A percentile compares a stretch with the other conserved stretches of the same genome.
phyloP scores from a whole-genome alignment of 176 grass and related monocot species.

The Oryza longistaminata region DNA sequence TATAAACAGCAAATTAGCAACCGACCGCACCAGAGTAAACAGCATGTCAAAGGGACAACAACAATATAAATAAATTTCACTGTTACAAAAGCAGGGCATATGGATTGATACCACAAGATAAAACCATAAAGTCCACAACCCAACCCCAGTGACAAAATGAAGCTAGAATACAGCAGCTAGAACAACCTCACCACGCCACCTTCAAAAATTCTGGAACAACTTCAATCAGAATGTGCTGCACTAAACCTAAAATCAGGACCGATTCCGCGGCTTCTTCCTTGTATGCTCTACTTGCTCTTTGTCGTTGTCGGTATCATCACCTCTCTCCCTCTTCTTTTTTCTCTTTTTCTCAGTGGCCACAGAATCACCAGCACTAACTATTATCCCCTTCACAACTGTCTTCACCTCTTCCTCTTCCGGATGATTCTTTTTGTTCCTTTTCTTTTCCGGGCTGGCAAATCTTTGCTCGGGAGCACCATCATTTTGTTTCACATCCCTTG shows the following conservation, averaged over 20 bases:
- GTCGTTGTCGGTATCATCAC: not conserved
- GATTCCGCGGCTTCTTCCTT: constrained; percentile 47
- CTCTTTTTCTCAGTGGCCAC: constrained; percentile 15
- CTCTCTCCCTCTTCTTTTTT: constrained; percentile 35
- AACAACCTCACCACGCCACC: constrained; percentile 29
- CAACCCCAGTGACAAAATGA: not conserved
- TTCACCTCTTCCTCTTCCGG: not conserved
- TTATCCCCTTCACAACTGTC: not conserved
- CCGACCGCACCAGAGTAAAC: not conserved
- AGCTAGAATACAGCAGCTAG: constrained; percentile 31
- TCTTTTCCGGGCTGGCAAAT: not conserved
- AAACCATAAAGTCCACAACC: not conserved
- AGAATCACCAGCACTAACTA: not conserved
- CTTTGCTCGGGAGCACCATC: not conserved
- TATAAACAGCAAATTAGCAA: not conserved
- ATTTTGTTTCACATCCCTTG: not conserved
- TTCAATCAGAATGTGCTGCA: not conserved
- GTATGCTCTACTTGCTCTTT: constrained; percentile 15
- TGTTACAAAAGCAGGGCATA: constrained; percentile 14
- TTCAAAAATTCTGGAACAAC: not conserved
- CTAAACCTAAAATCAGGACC: constrained; percentile 4
- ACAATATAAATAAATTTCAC: not conserved
- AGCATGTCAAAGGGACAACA: not conserved
- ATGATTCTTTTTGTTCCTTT: not conserved
- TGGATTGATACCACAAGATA: constrained; percentile 20